Percentiles rank a stretch among this genome's conserved stretches.
Evolutionary conservation across 805 yeast species (phyloP).

Genomic region (Candida chilensis): DNA sequence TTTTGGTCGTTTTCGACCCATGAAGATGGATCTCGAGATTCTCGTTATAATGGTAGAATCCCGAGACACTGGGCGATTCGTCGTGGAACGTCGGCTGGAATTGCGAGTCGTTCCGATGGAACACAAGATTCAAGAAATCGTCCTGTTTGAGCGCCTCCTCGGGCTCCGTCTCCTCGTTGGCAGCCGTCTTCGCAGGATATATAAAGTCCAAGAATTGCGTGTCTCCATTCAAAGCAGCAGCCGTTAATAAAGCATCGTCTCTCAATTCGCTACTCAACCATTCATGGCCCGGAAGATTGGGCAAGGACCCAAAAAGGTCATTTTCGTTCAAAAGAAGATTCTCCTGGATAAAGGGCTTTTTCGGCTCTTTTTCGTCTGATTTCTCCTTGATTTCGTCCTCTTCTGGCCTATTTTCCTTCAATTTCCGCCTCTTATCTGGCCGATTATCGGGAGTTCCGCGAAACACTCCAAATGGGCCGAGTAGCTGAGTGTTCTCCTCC

Average conservation of each 20-base stretch:
- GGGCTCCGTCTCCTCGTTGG: background rate
- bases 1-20: constrained; percentile 28
- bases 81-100: constrained; percentile 3
- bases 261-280: constrained; percentile 67
- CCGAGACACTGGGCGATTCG: too few species aligned
- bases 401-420: constrained; percentile 6
- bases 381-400: constrained; percentile 6
- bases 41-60: too few species aligned
- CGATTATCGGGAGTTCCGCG: constrained; percentile 20
- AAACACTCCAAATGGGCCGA: constrained; percentile 85
- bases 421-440: background rate
- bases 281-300: constrained; percentile 35
- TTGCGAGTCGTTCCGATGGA: constrained; percentile 32
- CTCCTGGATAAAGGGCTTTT: constrained; percentile 2
- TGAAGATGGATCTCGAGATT: constrained; percentile 29
- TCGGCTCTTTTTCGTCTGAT: constrained; percentile 8
- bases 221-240: constrained; percentile 61
- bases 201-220: constrained; percentile 49
- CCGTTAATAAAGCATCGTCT: constrained; percentile 66
- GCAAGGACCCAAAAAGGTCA: constrained; percentile 5
- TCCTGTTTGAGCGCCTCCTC: constrained; percentile 17
- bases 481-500: constrained; percentile 36
- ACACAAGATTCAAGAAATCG: constrained; percentile 41
- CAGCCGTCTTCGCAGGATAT: constrained; percentile 8
- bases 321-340: background rate